Percentiles rank a stretch among this genome's conserved stretches.
These are phyloP conservation scores for Coemansia sp. DNA, from an alignment of 192 early-diverging fungal species.

Conservation along the genomic window DNA sequence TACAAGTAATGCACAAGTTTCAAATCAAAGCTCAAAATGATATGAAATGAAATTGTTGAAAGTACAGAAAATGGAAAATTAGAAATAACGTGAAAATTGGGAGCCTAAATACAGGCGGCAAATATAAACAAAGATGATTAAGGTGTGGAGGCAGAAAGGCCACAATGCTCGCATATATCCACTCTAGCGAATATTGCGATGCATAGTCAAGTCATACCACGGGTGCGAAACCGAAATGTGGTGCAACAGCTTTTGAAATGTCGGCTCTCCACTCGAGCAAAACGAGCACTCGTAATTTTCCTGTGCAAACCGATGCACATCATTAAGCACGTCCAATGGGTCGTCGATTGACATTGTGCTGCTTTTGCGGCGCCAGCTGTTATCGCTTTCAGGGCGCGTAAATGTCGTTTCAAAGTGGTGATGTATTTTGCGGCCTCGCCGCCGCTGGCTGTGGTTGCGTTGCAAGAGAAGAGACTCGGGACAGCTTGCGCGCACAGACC, in stretches of 20 bases:
- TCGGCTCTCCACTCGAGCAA: conserved; percentile 21
- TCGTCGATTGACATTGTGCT: conserved; percentile 3
- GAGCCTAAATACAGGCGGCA: neutral
- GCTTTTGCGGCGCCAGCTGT: neutral
- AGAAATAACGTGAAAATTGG: neutral
- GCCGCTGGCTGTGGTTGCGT: conserved; percentile 12
- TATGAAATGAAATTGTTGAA: neutral
- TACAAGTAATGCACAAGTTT: neutral
- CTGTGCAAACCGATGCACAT: conserved; percentile 24
- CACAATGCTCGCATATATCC: too few species aligned
- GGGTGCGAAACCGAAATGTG: conserved; percentile 34
- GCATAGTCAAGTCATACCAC: conserved; percentile 40
- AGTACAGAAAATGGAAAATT: conserved; percentile 2
- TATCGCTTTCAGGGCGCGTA: neutral
- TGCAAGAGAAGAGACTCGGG: conserved; percentile 12
- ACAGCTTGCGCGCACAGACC: conserved; percentile 4
- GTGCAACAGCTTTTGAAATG: conserved; percentile 24
- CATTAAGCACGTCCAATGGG: conserved; percentile 5
- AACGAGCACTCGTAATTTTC: conserved; percentile 49
- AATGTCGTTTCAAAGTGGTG: neutral
- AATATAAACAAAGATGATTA: neutral
- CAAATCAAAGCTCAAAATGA: neutral
- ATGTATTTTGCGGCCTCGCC: conserved; percentile 8
- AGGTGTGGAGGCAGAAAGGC: too few species aligned
- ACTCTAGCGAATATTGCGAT: conserved; percentile 32